Conservation (phyloP, 2,329 filamentous ascomycete genomes). For the Aulographum hederae region DNA sequence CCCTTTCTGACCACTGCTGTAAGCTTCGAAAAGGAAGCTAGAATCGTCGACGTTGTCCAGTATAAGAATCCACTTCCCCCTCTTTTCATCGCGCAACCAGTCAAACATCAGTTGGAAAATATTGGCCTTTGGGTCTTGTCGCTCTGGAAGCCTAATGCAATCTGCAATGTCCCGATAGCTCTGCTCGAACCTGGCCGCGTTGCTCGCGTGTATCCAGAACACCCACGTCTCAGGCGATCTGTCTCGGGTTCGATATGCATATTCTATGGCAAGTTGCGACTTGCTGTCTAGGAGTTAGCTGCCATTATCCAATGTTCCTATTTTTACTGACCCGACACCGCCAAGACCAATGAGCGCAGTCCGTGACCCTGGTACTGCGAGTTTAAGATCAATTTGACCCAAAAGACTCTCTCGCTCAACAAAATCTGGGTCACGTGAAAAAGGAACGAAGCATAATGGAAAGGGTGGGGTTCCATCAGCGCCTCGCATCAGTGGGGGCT, state of each 20-base stretch:
- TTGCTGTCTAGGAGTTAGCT: too few relatives aligned
- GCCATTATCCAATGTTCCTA: neutral
- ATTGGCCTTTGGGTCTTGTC: slow-evolving; percentile 8
- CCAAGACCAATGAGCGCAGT: slow-evolving; percentile 11
- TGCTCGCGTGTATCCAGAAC: slow-evolving; percentile 5
- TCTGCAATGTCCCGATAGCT: slow-evolving; percentile 8
- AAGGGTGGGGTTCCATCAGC: neutral
- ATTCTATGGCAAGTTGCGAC: slow-evolving; percentile 9
- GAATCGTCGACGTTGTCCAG: slow-evolving; percentile 11
- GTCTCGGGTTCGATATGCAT: slow-evolving; percentile 5
- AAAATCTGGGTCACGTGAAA: slow-evolving; percentile 10
- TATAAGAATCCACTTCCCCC: slow-evolving; percentile 9
- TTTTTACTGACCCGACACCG: slow-evolving; percentile 9
- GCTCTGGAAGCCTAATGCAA: slow-evolving; percentile 5
- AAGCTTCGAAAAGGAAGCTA: slow-evolving; percentile 7
- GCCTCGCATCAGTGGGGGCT: too few relatives aligned
- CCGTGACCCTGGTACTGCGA: slow-evolving; percentile 6
- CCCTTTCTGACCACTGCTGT: too few relatives aligned
- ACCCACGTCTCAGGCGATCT: slow-evolving; percentile 1
- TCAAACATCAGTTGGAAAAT: slow-evolving; percentile 7
- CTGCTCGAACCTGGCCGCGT: slow-evolving; percentile 6
- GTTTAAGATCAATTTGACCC: slow-evolving; percentile 4
- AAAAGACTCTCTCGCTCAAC: slow-evolving; percentile 8
- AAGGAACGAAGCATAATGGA: slow-evolving; percentile 7
- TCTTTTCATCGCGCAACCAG: slow-evolving; percentile 8